Evolutionary conservation across 306 rosid species (phyloP), one percentile per base, ranked within the genome.

Genomic region (Prunus dulcis): DNA sequence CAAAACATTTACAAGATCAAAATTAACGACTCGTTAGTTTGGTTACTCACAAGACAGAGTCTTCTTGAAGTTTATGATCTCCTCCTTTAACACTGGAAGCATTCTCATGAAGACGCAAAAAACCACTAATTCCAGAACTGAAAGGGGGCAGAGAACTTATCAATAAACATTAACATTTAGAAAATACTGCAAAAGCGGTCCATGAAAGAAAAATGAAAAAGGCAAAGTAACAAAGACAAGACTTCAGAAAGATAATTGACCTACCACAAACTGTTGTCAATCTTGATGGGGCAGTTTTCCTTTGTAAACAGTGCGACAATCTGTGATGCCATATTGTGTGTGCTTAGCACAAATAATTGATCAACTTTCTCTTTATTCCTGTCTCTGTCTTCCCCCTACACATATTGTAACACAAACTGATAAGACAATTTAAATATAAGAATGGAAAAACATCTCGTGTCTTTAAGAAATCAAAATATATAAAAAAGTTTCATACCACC

Each of bases 101-200:
- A 10, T 43, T 32, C 38, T 32, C 23, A 8, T 64, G 69, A 11
- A 17, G 76, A 50, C 82, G 19, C 19, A 83, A 22, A 50, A 18
- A 20, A 6, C 91, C 88, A 58, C 79, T 78, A 25, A 84, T 79
- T 53, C 83, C 89, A 11, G 72, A 84, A 70, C 87, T 81, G 14
- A 81, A 63, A 2, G 23, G 17, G 79, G 3, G 25, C 4, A 49
- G 38, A 64, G 3, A 7, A 53, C 22, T 25, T 9, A 2, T 5
- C 12, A 66, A 17, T 67, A 43, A 12, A n/a, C 6, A 41, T 0
- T 38, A 2, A n/a, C 30, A 20, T n/a, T 3, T 20, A 2, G 23
- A 67, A 43, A 13, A 3, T 0, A 12, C 38, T 19, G 3, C 11
- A 9, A 13, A 12, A 23, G 5, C n/a, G 49, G 38, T 32, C 38